Conservation (phyloP, 2,329 filamentous ascomycete genomes). For the Leptographium galeiforme region DNA sequence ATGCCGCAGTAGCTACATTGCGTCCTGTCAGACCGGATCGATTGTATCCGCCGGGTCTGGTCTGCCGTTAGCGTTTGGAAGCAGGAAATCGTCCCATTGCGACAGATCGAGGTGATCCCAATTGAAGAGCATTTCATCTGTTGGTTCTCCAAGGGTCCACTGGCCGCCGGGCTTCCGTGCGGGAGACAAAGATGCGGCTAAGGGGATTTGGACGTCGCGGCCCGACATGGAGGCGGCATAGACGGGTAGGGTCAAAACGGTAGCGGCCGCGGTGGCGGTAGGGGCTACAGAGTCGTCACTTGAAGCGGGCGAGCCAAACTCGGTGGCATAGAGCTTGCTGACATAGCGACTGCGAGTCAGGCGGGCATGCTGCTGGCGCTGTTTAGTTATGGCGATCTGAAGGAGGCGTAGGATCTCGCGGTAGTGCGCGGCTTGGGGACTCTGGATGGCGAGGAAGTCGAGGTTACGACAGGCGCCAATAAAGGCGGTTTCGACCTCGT, state of each 20-base stretch:
- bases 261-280: neutral
- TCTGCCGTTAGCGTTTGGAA: neutral
- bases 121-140: neutral
- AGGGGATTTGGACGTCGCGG: neutral
- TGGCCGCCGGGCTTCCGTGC: neutral
- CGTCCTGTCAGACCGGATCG: neutral
- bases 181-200: too few species aligned
- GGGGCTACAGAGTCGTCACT: neutral
- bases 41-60: neutral
- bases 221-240: neutral
- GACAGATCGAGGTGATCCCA: conserved; percentile 4
- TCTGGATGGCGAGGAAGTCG: conserved; percentile 1
- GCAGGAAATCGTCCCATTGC: conserved; percentile 3
- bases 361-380: conserved; percentile 19
- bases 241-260: neutral
- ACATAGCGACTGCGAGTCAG: conserved; percentile 25
- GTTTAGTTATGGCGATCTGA: conserved; percentile 9
- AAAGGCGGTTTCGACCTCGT: conserved; percentile 7
- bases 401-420: conserved; percentile 10
- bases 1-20: neutral
- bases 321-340: neutral
- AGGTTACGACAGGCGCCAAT: conserved; percentile 9
- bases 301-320: neutral
- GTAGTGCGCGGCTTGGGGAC: conserved; percentile 12
- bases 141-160: neutral